Evolutionary conservation across 768 basidiomycete species (phyloP), one percentile per base, ranked within the genome.

Genomic region (Pleurotus cornucopiae): DNA sequence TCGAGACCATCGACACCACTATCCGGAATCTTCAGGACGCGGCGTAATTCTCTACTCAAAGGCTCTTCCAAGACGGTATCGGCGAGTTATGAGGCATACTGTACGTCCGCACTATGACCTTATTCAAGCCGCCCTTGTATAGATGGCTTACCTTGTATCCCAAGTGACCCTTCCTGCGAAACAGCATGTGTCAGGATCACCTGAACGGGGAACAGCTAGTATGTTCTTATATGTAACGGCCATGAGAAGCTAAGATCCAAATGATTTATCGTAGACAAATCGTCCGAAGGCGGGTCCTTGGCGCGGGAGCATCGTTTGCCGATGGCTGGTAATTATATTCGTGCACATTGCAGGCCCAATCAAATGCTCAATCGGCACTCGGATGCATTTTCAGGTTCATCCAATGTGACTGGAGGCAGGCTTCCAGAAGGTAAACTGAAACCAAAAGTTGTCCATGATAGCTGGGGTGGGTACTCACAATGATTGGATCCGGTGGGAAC

Each of bases 101-200:
- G 51, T 53, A 53, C 38, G 51, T 53, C 51, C 51, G 51, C 38
- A 53, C 39, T 53, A 53, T 53, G 37, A 6, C 39, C 51, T 21
- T 23, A 7, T 41, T 12, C 16, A 6, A 21, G 20, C 12, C 7
- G 16, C 34, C 9, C 37, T 40, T 18, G 51, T 41, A n/a, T 25
- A 40, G 51, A 14, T 53, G 16, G 18, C 14, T 41, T 53, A 38
- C 20, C 23, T n/a, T 20, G 25, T 49, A 14, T 18, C 13, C 6
- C 39, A 53, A 52, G 51, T 30, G 18, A 38, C 51, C 18, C 51
- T 21, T 39, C 39, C 51, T 5, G 46, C 46, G 0, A 49, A 34
- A 34, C 18, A 38, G 12, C 20, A 53, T 25, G 18, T 23, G 7
- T 41, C 51, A 12, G 51, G 41, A 40, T 53, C 51, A 39, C 41